Percentiles rank a stretch among this genome's conserved stretches.
Evolutionary conservation across 176 grass and related monocot genomes (phyloP).

Genomic region (barley (Hordeum vulgare)): DNA sequence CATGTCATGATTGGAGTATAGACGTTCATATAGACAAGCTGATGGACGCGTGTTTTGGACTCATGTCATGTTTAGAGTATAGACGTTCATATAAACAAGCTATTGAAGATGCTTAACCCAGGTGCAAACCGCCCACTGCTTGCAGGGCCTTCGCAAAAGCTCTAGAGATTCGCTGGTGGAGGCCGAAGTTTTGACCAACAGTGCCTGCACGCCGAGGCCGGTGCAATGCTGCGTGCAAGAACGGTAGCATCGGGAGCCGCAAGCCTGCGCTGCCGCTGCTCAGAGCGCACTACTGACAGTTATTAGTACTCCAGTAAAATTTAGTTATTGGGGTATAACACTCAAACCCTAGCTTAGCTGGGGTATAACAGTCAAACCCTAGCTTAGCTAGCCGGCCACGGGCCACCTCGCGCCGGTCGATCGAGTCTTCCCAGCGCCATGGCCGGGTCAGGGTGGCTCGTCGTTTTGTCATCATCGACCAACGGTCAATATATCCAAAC

Average conservation of each 20-base stretch:
- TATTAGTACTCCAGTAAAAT: background rate
- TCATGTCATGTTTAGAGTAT: too few species aligned
- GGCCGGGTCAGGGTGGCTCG: background rate
- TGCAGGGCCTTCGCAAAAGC: background rate
- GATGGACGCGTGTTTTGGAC: too few species aligned
- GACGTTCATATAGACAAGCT: too few species aligned
- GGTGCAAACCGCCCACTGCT: background rate
- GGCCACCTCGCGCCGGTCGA: background rate
- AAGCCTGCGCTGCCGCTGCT: background rate
- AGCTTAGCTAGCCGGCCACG: background rate
- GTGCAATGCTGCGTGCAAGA: constrained; percentile 17
- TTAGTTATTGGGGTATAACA: background rate
- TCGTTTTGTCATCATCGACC: background rate
- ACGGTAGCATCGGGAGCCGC: background rate
- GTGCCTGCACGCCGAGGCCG: background rate
- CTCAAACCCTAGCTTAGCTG: constrained; percentile 31
- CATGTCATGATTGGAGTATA: too few species aligned
- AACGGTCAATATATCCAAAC: constrained; percentile 5
- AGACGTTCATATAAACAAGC: too few species aligned
- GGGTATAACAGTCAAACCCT: constrained; percentile 11
- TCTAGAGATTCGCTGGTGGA: background rate
- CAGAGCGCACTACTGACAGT: background rate
- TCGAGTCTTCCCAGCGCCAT: background rate
- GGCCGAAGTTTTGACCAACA: background rate
- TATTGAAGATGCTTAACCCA: too few species aligned